Evolutionary conservation across 2,329 filamentous ascomycete genomes (phyloP).

Genomic region (Paraphoma sp.): DNA sequence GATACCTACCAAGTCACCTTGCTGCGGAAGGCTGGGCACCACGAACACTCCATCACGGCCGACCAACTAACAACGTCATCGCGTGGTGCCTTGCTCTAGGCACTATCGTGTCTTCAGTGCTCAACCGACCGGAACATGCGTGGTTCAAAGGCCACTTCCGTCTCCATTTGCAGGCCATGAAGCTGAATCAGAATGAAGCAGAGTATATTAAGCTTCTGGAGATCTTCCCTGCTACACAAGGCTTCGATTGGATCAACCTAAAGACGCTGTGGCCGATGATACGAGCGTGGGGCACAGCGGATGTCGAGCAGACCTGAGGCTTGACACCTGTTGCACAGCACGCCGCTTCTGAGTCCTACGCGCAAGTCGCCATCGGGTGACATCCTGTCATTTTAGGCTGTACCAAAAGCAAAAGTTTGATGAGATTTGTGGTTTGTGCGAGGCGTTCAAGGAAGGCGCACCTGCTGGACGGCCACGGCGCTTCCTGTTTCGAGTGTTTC

Average conservation of each 20-base stretch:
- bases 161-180: constrained; percentile 14
- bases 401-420: no score
- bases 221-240: constrained; percentile 19
- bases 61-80: constrained; percentile 17
- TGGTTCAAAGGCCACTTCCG: constrained; percentile 26
- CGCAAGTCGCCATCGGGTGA: no score
- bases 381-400: no score
- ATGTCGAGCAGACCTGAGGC: background rate
- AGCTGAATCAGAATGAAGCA: constrained; percentile 7
- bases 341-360: no score
- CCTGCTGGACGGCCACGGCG: no score
- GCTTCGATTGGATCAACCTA: constrained; percentile 14
- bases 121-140: constrained; percentile 15
- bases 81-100: constrained; percentile 25
- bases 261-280: background rate
- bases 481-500: no score
- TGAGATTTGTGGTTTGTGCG: no score
- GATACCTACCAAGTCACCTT: background rate
- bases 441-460: no score
- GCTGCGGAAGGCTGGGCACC: background rate
- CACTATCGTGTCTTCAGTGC: constrained; percentile 17
- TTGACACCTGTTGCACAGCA: no score
- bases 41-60: background rate
- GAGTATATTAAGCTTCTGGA: constrained; percentile 9
- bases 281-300: background rate